A percentile compares a stretch with the other conserved stretches of the same genome.
Conservation (phyloP, 176 grass and related monocot species). For the Ensete glaucum region DNA sequence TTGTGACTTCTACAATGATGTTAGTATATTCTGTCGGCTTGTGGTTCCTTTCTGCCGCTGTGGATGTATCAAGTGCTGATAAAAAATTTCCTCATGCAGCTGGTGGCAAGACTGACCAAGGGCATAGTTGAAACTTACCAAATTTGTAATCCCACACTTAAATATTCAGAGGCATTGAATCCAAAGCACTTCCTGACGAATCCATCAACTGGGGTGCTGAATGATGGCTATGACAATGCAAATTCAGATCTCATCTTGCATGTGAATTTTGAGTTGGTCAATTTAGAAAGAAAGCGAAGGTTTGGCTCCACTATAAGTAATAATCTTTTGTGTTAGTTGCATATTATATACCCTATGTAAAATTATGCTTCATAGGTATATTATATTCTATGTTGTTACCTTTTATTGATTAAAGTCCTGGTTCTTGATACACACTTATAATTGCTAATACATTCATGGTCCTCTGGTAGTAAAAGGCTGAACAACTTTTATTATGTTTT, state of each 20-base stretch:
- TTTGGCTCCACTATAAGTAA: constrained; percentile 27
- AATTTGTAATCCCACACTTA: constrained; percentile 71
- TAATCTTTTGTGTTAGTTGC: not conserved
- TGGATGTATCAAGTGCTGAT: not conserved
- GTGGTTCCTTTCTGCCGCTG: not conserved
- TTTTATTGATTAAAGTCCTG: not conserved
- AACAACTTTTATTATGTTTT: not conserved
- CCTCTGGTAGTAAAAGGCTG: not conserved
- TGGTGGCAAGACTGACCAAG: constrained; percentile 71
- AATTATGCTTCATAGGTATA: not conserved
- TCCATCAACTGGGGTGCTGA: constrained; percentile 61
- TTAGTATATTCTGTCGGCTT: not conserved
- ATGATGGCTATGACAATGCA: constrained; percentile 82
- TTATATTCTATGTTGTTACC: not conserved
- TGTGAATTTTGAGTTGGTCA: constrained; percentile 76
- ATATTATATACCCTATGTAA: not conserved
- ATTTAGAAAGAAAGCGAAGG: constrained; percentile 53
- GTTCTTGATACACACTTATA: not conserved
- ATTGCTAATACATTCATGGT: not conserved
- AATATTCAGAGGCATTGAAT: constrained; percentile 69
- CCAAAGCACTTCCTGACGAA: constrained; percentile 79
- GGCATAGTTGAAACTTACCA: constrained; percentile 64
- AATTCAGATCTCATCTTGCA: constrained; percentile 91
- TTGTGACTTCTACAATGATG: not conserved
- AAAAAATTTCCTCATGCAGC: constrained; percentile 37